Conservation (phyloP, 257 asterid species). For the Linaria vulgaris region DNA sequence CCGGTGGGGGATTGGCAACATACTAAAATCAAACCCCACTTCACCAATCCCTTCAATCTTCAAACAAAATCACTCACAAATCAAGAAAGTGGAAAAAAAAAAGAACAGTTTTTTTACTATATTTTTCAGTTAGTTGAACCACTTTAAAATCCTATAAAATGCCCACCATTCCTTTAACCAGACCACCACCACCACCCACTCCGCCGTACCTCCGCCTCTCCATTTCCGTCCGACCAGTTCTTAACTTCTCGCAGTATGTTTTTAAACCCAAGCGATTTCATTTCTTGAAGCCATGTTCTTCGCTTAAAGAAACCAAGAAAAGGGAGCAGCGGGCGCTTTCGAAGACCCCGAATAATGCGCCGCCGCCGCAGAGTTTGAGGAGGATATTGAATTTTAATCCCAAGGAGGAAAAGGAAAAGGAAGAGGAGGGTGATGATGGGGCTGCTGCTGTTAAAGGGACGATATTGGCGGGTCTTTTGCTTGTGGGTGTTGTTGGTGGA, state of each 20-base stretch:
- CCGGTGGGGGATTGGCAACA: too few relatives aligned
- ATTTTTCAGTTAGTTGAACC: too few relatives aligned
- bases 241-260: conserved; percentile 37
- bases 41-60: not conserved
- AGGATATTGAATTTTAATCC: conserved; percentile 59
- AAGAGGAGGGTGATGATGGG: conserved; percentile 30
- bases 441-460: conserved; percentile 81
- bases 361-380: conserved; percentile 57
- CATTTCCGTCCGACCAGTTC: conserved; percentile 33
- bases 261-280: conserved; percentile 63
- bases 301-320: conserved; percentile 79
- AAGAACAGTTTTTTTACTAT: not conserved
- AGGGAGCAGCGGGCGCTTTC: conserved; percentile 48
- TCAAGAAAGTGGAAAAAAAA: not conserved
- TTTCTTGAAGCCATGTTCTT: conserved; percentile 79
- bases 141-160: conserved; percentile 37
- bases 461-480: conserved; percentile 64
- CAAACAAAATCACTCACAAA: not conserved
- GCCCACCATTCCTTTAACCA: conserved; percentile 66
- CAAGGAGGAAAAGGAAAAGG: conserved; percentile 46
- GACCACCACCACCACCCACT: conserved; percentile 36
- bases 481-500: conserved; percentile 77
- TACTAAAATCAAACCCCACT: conserved; percentile 7
- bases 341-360: conserved; percentile 47
- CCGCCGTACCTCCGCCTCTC: conserved; percentile 51